Conservation (phyloP, 495 filamentous ascomycete genomes). For the Penicillium cinerascens region DNA sequence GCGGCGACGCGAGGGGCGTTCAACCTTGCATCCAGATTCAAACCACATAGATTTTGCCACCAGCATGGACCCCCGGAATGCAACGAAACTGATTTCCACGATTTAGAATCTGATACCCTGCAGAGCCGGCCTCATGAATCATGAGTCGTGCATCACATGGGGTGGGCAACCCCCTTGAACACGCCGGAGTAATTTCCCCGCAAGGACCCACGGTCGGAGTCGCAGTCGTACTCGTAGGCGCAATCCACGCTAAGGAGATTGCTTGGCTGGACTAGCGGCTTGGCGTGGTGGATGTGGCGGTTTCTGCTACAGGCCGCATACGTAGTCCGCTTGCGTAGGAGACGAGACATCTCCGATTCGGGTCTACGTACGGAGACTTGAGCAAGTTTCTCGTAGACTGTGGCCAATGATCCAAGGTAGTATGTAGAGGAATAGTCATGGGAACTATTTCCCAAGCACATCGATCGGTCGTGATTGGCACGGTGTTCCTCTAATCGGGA, state of each 20-base stretch:
- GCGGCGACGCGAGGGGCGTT: not conserved
- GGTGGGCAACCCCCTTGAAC: too few species aligned
- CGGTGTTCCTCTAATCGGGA: not conserved
- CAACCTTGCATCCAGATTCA: not conserved
- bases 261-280: slow-evolving; percentile 17
- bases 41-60: not conserved
- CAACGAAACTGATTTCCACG: not conserved
- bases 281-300: slow-evolving; percentile 7
- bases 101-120: not conserved
- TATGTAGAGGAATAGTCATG: too few species aligned
- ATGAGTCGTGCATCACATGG: not conserved
- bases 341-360: not conserved
- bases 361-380: too few species aligned
- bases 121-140: not conserved
- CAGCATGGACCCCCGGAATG: not conserved
- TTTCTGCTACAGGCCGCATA: not conserved
- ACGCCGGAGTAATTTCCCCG: not conserved
- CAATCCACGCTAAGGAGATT: slow-evolving; percentile 5
- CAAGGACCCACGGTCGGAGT: slow-evolving; percentile 6
- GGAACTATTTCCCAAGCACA: too few species aligned
- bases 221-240: not conserved
- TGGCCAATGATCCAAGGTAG: too few species aligned
- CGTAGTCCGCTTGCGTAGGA: slow-evolving; percentile 6
- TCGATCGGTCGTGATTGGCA: not conserved
- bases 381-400: not conserved